A percentile compares a stretch with the other conserved stretches of the same genome.
Conservation (phyloP, 345 rosid species). For the Salix koriyanagi region DNA sequence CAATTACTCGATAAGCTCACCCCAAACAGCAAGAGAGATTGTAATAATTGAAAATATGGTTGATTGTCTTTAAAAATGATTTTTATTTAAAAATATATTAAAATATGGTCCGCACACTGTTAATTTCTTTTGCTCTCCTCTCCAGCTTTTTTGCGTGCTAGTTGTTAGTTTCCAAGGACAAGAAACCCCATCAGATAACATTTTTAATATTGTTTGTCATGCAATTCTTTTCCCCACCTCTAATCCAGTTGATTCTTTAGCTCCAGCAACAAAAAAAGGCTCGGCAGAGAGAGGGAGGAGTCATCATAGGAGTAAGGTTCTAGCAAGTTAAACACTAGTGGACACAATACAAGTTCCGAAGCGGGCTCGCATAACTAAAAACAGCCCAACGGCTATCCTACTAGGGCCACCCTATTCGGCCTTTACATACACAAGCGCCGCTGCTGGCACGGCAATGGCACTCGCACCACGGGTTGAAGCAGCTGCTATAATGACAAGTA, state of each 20-base stretch:
- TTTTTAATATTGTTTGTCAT: neutral
- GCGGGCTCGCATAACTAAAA: neutral
- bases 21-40: too few species aligned
- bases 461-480: neutral
- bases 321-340: neutral
- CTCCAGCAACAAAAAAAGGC: neutral
- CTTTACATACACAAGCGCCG: conserved; percentile 16
- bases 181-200: neutral
- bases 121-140: neutral
- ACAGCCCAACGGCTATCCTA: neutral
- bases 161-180: conserved; percentile 4
- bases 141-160: conserved; percentile 1
- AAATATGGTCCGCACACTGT: too few species aligned
- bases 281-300: neutral
- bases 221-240: neutral
- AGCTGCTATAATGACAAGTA: neutral
- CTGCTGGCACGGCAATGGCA: conserved; percentile 21
- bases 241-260: neutral
- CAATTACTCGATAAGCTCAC: too few species aligned
- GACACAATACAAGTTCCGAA: neutral
- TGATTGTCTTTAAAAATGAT: too few species aligned
- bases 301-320: neutral
- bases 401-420: neutral
- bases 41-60: too few species aligned
- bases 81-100: too few species aligned